phyloP scores from a whole-genome alignment of 306 rosid genomes.

The Echinosophora koreensis region DNA sequence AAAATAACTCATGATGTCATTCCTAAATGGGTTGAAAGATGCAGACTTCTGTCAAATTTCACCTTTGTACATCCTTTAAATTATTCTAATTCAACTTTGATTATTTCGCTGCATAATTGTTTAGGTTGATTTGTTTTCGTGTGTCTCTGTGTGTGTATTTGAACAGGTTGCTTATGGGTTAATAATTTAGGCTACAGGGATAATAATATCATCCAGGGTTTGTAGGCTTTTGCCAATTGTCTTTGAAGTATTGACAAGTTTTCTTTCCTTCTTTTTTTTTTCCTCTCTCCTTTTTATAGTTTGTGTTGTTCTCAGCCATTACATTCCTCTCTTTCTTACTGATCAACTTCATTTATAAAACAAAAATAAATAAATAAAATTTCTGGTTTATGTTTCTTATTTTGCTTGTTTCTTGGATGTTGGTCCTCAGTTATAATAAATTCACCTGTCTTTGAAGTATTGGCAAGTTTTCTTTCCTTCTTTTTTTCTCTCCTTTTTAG shows the following conservation, averaged over 20 bases:
- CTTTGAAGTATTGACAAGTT: slow-evolving; percentile 27
- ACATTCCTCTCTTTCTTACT: not conserved
- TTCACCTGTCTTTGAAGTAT: slow-evolving; percentile 8
- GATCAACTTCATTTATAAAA: slow-evolving; percentile 20
- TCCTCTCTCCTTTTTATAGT: slow-evolving; percentile 7
- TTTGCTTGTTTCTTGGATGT: slow-evolving; percentile 37
- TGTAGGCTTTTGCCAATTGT: not conserved
- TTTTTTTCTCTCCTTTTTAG: slow-evolving; percentile 1
- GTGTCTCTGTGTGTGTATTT: not conserved
- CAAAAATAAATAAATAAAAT: not conserved
- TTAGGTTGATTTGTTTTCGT: not conserved
- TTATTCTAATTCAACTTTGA: slow-evolving; percentile 7
- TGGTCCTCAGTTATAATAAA: slow-evolving; percentile 47
- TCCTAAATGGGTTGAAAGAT: slow-evolving; percentile 40
- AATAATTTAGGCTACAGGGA: not conserved
- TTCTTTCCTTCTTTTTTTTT: not conserved
- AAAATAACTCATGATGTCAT: not conserved
- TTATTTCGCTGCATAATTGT: not conserved
- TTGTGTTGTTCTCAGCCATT: not conserved
- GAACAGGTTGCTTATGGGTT: slow-evolving; percentile 31
- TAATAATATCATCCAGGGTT: slow-evolving; percentile 25
- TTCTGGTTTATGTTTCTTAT: slow-evolving; percentile 26
- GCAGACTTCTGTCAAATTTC: not conserved
- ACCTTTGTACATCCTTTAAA: slow-evolving; percentile 17
- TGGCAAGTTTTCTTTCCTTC: slow-evolving; percentile 10